Base-by-base conservation (phyloP, 495 filamentous ascomycete genomes). In the Aspergillus heteromorphus region DNA sequence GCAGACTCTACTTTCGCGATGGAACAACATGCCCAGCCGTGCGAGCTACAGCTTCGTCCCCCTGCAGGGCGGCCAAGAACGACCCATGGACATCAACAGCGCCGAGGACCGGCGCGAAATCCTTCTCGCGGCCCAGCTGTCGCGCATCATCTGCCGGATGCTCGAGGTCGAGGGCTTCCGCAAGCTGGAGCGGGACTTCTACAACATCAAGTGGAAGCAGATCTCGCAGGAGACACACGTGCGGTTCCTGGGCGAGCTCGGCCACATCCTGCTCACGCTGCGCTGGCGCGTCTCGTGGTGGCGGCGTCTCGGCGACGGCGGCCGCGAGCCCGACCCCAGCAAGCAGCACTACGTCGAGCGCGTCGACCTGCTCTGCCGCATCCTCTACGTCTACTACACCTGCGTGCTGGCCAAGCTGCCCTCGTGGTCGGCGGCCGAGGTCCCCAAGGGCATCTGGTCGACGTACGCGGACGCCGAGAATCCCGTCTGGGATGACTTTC, bases 11-110 rank as follows among this genome's bases (percentile, higher is more conserved):
- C 73, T 77, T 11, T 75, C 73, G 11, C 67, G 67, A 48, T 78
- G 75, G 75, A 78, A 78, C 59, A 76, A 77, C 59, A 79, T 79
- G 76, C 76, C 76, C 10, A 78, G 75, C 48, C 73, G 76, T 19
- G 75, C 75, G 9, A 64, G 67, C 40, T 79, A 79, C 53, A 73
- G 69, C 27, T 68, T 76, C 41, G 68, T 78, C 4, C 64, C 70
- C 1, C 51, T 72, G 1, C 68, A 75, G 30, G 49, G 51, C 6
- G 62, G 55, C 34, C 50, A 69, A 43, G 74, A 77, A 50, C 68
- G 65, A 27, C 59, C 64, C 13, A 72, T 79, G 69, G 72, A 78
- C 48, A 70, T 76, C 36, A 65, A 64, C 50, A 66, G 69, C 53
- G 51, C 67, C 3, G 58, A 69, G 18, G 73, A 78, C 51, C 69